phyloP scores from a whole-genome alignment of 148 eudicot genomes.

The Persicaria tinctoria region DNA sequence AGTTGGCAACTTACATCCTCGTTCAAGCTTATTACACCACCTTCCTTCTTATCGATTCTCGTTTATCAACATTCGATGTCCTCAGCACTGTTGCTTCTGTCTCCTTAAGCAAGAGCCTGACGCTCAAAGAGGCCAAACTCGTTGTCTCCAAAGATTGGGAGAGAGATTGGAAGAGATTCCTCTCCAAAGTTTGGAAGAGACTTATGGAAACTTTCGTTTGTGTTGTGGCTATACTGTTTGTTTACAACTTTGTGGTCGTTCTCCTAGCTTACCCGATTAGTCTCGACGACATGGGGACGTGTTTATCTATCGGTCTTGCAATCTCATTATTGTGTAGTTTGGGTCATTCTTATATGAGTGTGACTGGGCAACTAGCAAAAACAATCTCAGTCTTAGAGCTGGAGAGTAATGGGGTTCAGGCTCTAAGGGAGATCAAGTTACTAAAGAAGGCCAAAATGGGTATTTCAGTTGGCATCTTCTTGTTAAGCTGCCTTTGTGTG shows the following conservation, averaged over 20 bases:
- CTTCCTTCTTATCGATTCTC: constrained; percentile 28
- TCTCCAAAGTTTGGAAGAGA: constrained; percentile 42
- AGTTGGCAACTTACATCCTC: constrained; percentile 3
- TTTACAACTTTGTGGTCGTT: constrained; percentile 15
- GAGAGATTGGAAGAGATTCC: too few relatives aligned
- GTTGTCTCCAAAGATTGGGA: constrained; percentile 2
- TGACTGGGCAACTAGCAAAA: constrained; percentile 9
- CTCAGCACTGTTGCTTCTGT: constrained; percentile 38
- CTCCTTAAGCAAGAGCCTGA: constrained; percentile 25
- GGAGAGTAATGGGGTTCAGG: constrained; percentile 10
- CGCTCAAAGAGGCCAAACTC: constrained; percentile 24
- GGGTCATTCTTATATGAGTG: constrained; percentile 3
- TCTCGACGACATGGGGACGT: constrained; percentile 6
- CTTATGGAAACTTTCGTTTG: constrained; percentile 38
- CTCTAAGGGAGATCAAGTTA: background rate
- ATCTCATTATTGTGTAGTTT: background rate
- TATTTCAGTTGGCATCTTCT: background rate
- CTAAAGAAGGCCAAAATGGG: constrained; percentile 12
- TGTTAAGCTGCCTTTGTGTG: background rate
- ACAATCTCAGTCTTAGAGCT: constrained; percentile 1
- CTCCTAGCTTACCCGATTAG: constrained; percentile 2
- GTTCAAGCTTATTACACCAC: constrained; percentile 22
- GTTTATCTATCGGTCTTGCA: background rate
- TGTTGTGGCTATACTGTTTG: constrained; percentile 21
- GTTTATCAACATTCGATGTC: constrained; percentile 31